Percentiles rank a stretch among this genome's conserved stretches.
phyloP scores from a whole-genome alignment of 1,284 basidiomycete species.

The Ustilago nuda region DNA sequence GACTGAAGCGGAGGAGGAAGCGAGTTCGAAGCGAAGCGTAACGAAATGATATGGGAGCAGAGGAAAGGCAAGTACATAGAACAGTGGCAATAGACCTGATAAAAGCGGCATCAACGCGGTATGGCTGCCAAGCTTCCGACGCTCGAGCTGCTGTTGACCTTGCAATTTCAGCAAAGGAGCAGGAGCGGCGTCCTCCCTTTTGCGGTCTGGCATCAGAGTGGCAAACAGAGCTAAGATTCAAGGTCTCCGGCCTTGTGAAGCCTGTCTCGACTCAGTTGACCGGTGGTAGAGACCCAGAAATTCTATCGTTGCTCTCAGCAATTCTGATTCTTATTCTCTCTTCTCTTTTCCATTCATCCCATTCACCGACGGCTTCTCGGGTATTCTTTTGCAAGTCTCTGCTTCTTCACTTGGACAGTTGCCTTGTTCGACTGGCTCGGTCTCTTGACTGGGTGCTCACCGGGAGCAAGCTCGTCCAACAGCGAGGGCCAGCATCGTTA shows the following conservation, averaged over 20 bases:
- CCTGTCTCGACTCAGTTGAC: background rate
- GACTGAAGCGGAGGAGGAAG: background rate
- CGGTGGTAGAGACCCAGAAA: slow-evolving; percentile 2
- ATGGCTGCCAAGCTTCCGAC: slow-evolving; percentile 52
- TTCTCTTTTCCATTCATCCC: background rate
- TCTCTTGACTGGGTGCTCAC: background rate
- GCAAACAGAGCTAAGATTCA: background rate
- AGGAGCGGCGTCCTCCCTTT: background rate
- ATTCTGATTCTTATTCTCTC: slow-evolving; percentile 4
- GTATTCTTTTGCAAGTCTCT: background rate
- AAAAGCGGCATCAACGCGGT: slow-evolving; percentile 4
- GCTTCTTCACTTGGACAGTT: background rate
- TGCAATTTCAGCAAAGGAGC: slow-evolving; percentile 11
- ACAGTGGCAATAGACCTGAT: background rate
- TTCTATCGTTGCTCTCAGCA: background rate
- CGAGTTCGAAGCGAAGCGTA: background rate
- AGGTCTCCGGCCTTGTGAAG: background rate
- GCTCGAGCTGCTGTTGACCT: slow-evolving; percentile 23
- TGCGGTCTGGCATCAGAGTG: background rate
- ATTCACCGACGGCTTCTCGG: slow-evolving; percentile 24
- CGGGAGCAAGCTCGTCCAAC: background rate
- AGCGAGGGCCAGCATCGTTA: background rate
- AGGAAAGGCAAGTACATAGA: background rate
- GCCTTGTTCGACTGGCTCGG: background rate
- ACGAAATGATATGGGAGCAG: background rate